These are phyloP conservation scores for Oryza rufipogon DNA, from an alignment of 176 grass and related monocot species.

Conservation along the genomic window DNA sequence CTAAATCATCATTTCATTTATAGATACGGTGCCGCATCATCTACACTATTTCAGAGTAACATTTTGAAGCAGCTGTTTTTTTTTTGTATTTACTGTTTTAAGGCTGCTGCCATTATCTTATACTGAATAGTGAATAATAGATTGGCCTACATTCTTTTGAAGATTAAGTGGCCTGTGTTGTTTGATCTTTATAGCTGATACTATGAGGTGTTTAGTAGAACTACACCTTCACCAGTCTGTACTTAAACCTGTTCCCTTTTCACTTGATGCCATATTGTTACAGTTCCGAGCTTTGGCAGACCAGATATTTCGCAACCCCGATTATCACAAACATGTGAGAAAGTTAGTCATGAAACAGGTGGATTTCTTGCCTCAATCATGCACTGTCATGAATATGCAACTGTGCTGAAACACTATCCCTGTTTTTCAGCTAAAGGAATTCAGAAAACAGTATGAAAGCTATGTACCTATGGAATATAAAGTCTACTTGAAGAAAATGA, in stretches of 20 bases:
- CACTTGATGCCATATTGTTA: constrained; percentile 17
- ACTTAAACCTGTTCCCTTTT: constrained; percentile 8
- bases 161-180: background rate
- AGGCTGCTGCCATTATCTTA: background rate
- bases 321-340: constrained; percentile 92
- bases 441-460: constrained; percentile 81
- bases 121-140: background rate
- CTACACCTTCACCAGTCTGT: background rate
- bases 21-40: background rate
- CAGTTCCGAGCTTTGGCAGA: constrained; percentile 99
- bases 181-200: background rate
- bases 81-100: background rate
- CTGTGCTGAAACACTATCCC: constrained; percentile 12
- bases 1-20: constrained; percentile 3
- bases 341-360: constrained; percentile 87
- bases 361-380: background rate
- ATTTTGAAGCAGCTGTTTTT: constrained; percentile 1
- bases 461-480: constrained; percentile 99
- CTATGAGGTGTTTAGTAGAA: background rate
- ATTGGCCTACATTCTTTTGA: background rate
- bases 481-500: constrained; percentile 89
- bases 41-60: background rate
- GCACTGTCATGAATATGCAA: constrained; percentile 20
- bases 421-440: constrained; percentile 81
- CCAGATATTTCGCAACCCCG: constrained; percentile 88